Base-by-base conservation (phyloP, 148 eudicot genomes). In the Chenopodium suecicum region DNA sequence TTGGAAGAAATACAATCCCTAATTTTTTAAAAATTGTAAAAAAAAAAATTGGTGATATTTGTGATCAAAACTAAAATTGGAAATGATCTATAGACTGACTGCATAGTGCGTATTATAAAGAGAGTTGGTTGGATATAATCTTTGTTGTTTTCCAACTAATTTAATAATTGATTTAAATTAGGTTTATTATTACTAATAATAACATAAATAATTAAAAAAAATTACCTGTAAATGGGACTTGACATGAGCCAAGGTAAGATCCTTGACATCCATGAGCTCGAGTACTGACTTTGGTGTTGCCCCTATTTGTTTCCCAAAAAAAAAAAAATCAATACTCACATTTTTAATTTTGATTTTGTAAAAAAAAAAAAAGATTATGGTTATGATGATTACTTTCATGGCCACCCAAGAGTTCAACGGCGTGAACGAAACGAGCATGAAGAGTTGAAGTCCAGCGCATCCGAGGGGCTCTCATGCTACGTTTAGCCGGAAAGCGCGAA, bases 201-300 rank as follows among this genome's bases (percentile, higher is more conserved):
- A 32, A 58, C 29, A 2, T 41, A 47, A 78, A 19, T 14, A 41
- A 65, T 14, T 20, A 10, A 31, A 5, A 29, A 22, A 29, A 5
- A 50, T 69, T 88, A 95, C 98, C 98, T 95, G 98, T 80, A 95
- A 93, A 88, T 95, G 98, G 10, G 97, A 93, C 81, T 95, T 95
- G 73, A 95, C 98, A 89, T 95, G 98, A 48, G 98, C 97, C 83
- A 95, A 91, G 63, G 97, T 95, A 72, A 95, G 98, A 90, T 95
- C 98, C 83, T 95, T 94, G 72, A 94, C 97, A 93, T 93, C 98
- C 98, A 94, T 94, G 80, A 94, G 97, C 89, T 94, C 98, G 69
- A 95, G 92, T 77, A 95, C 98, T 37, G 94, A 93, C 85, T 95
- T 95, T 47, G 98, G 98, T 63, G 98, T 95, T 7, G 98, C 98